Base-by-base conservation (phyloP, 2,329 filamentous ascomycete species). In the Hypoxylon sp. region DNA sequence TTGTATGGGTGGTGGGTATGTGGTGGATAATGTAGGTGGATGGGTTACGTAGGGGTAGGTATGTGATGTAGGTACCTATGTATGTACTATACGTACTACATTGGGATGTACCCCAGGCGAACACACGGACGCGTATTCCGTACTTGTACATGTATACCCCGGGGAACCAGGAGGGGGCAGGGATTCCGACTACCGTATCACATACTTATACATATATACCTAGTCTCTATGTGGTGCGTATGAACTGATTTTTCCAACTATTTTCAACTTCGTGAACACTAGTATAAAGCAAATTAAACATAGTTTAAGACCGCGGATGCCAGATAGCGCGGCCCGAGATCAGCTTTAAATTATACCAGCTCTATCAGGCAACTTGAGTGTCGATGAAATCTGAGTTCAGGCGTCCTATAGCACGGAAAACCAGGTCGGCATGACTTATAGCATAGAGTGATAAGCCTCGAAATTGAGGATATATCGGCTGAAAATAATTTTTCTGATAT, bases 251-350 rank as follows among this genome's bases (percentile, higher is more conserved):
- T 61, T 26, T 42, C 55, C 54, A 42, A 54, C 31, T 48, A 46
- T 55, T 53, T 31, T 35, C 17, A 24, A 42, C 37, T 60, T 55
- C 35, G 24, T 37, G n/a, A 52, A 55, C 31, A 29, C 35, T 24
- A n/a, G 50, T 55, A 17, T 13, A 35, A 35, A 46, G 19, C n/a
- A 37, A 46, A 42, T 63, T 19, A 24, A 52, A 29, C n/a, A 29
- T 4, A 47, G 39, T 5, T 65, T 29, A 50, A 29, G n/a, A 51
- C 42, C 65, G 33, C 51, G 65, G 65, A 57, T 67, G 65, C 55
- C 13, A 47, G 54, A 50, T 63, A 50, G 31, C 33, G 56, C 54
- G 54, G 65, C 51, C 65, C 59, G 59, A 50, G 17, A 11, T 14
- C 54, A 26, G 26, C 51, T 63, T 59, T 24, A 55, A 35, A 33